These are phyloP conservation scores for Wallacemonas rigidus DNA, from an alignment of 208 protist genomes.

Conservation along the genomic window DNA sequence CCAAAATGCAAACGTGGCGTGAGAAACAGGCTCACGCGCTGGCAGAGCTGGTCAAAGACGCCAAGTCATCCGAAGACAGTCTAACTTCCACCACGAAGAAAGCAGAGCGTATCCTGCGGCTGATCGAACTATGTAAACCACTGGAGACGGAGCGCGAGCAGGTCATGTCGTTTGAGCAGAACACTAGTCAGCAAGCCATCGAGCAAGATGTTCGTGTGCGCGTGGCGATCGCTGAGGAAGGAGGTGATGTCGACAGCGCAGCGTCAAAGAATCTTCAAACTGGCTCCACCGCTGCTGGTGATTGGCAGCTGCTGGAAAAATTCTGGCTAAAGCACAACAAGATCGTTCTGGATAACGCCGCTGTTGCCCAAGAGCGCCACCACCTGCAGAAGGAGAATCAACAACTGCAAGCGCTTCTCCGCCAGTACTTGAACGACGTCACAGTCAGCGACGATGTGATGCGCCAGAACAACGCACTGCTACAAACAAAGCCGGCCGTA, in stretches of 20 bases:
- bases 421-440: conserved; percentile 96
- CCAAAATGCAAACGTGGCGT: conserved; percentile 93
- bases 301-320: conserved; percentile 92
- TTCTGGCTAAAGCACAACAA: conserved; percentile 97
- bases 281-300: conserved; percentile 17
- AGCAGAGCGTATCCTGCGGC: conserved; percentile 91
- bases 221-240: conserved; percentile 42
- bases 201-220: conserved; percentile 71
- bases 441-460: conserved; percentile 94
- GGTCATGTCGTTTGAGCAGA: conserved; percentile 88
- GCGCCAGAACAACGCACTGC: conserved; percentile 57
- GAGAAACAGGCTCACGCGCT: conserved; percentile 84
- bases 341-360: conserved; percentile 93
- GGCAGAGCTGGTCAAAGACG: conserved; percentile 90
- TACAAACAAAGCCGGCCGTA: conserved; percentile 34
- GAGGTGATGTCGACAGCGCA: conserved; percentile 29
- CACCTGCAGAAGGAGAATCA: conserved; percentile 91
- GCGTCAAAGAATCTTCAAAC: conserved; percentile 3
- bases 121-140: conserved; percentile 92
- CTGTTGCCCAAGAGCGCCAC: conserved; percentile 89
- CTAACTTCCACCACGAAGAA: conserved; percentile 68
- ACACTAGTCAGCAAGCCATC: conserved; percentile 66
- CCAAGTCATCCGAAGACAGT: conserved; percentile 71
- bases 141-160: conserved; percentile 96
- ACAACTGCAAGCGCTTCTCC: conserved; percentile 88